Conservation (phyloP, 2,329 filamentous ascomycete genomes). For the Curvularia lunata region DNA sequence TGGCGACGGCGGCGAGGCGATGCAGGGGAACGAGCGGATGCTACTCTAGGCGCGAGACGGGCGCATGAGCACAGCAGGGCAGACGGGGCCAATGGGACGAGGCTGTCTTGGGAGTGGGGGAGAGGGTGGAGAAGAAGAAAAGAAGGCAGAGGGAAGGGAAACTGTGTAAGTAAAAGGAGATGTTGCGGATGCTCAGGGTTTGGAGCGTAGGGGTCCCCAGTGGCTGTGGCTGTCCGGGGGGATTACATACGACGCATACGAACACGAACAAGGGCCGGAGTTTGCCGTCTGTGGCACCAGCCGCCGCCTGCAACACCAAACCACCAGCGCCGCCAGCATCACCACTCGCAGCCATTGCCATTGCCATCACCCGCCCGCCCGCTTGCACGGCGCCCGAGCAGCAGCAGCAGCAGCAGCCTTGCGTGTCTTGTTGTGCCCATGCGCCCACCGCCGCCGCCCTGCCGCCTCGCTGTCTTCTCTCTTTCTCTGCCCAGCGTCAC, state of each 20-base stretch:
- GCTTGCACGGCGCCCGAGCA: not conserved
- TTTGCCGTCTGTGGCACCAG: not conserved
- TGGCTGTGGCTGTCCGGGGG: constrained; percentile 1
- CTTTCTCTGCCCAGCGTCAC: constrained; percentile 29
- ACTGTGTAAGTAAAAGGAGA: constrained; percentile 9
- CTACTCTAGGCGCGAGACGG: constrained; percentile 15
- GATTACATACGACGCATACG: not conserved
- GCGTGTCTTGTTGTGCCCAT: constrained; percentile 3
- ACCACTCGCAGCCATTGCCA: not conserved
- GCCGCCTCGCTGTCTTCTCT: not conserved
- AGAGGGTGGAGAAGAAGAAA: constrained; percentile 3
- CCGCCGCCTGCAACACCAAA: not conserved
- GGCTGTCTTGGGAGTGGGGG: not conserved
- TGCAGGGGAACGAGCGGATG: constrained; percentile 14
- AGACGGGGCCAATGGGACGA: not conserved
- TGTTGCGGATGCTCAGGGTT: not conserved
- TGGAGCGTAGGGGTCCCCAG: not conserved
- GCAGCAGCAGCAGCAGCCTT: not conserved
- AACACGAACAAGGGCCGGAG: not conserved
- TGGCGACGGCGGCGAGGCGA: not conserved
- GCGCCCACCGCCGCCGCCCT: constrained; percentile 9
- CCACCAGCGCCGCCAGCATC: not conserved
- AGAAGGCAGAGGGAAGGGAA: constrained; percentile 15
- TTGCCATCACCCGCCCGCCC: not conserved
- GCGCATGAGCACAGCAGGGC: constrained; percentile 13